Percentiles rank a stretch among this genome's conserved stretches.
phyloP scores from a whole-genome alignment of 2,329 filamentous ascomycete species.

The Curvularia sp. region DNA sequence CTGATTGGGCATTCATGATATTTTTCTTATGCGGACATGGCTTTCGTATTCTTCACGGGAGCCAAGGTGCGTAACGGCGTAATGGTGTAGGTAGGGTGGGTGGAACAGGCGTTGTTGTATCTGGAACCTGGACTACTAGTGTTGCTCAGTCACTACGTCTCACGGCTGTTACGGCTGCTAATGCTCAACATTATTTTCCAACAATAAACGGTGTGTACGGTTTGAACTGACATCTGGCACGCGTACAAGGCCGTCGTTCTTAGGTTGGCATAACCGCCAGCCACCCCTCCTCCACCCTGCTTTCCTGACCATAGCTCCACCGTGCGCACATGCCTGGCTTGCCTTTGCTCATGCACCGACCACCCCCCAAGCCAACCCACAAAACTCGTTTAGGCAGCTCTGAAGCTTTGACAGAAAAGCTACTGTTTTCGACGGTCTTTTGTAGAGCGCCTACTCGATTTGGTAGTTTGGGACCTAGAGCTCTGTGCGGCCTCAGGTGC shows the following conservation, averaged over 20 bases:
- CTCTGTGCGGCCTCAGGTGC: conserved; percentile 9
- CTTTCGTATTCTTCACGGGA: conserved; percentile 12
- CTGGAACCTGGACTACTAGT: conserved; percentile 9
- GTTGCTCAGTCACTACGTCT: conserved; percentile 9
- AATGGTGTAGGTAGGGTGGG: conserved; percentile 26
- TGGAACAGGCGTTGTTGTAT: conserved; percentile 34
- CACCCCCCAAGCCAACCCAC: conserved; percentile 21
- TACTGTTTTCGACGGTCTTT: conserved; percentile 36
- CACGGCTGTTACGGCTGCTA: conserved; percentile 9
- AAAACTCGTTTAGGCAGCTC: conserved; percentile 45
- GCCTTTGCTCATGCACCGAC: conserved; percentile 29
- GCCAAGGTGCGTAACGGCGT: conserved; percentile 38
- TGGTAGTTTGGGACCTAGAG: conserved; percentile 32
- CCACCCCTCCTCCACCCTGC: conserved; percentile 14
- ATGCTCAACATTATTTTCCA: conserved; percentile 8
- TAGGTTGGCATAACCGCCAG: neutral
- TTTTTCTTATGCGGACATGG: neutral
- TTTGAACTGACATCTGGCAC: neutral
- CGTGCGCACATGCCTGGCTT: conserved; percentile 6
- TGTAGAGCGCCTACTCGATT: conserved; percentile 31
- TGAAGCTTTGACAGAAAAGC: conserved; percentile 44
- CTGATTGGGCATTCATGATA: conserved; percentile 10
- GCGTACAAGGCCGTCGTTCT: neutral
- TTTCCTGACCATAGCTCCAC: conserved; percentile 18
- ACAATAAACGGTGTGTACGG: conserved; percentile 14